These are phyloP conservation scores for Aspergillus quadrilineatus DNA, from an alignment of 2,329 filamentous ascomycete genomes.

Conservation along the genomic window DNA sequence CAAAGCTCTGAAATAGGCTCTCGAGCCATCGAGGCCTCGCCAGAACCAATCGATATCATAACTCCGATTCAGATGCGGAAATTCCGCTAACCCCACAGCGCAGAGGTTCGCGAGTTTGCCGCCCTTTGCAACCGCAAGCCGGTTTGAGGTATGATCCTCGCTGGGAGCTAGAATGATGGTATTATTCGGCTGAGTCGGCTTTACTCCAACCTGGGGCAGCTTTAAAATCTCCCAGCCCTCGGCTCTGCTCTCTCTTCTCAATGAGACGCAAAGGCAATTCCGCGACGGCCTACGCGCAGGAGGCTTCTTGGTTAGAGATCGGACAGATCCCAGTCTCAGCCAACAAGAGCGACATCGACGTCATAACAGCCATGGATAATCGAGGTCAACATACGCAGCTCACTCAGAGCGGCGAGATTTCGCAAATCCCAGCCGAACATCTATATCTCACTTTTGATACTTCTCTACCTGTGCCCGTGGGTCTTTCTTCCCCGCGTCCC, in stretches of 20 bases:
- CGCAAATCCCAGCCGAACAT: constrained; percentile 45
- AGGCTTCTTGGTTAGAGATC: background rate
- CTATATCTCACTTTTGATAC: constrained; percentile 62
- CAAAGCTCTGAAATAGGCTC: background rate
- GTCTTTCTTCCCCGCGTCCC: constrained; percentile 26
- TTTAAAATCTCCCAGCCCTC: background rate
- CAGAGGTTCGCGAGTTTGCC: constrained; percentile 1
- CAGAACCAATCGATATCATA: background rate
- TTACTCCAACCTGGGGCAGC: background rate
- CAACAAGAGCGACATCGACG: background rate
- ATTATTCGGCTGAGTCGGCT: background rate
- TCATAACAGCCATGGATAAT: background rate
- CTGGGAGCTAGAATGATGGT: constrained; percentile 4
- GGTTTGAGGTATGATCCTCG: constrained; percentile 10
- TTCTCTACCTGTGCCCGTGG: constrained; percentile 46
- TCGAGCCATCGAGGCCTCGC: background rate
- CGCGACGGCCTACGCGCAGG: background rate
- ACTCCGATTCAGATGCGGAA: constrained; percentile 1
- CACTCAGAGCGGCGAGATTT: background rate
- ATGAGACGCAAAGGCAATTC: background rate
- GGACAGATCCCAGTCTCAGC: constrained; percentile 9
- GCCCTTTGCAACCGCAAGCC: background rate
- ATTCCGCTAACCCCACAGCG: constrained; percentile 3
- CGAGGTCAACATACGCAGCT: background rate
- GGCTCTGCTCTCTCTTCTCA: background rate